A percentile compares a stretch with the other conserved stretches of the same genome.
Conservation (phyloP, 108 stramenopile genomes). For the Ochromonas danica region DNA sequence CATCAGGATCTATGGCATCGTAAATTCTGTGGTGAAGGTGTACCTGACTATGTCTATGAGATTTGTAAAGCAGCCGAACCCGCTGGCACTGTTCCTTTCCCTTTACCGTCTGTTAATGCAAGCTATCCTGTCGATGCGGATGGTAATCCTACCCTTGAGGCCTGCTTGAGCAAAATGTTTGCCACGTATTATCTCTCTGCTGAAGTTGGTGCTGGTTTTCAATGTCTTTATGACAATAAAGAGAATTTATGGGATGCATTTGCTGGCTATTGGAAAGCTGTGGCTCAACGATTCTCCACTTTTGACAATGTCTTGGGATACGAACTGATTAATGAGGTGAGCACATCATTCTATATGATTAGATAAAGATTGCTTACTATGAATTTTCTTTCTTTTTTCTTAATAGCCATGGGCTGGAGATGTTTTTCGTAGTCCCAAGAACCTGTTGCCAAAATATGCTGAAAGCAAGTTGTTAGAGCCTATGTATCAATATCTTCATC, state of each 20-base stretch:
- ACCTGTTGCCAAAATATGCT: not conserved
- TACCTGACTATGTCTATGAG: conserved; percentile 33
- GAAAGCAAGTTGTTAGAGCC: conserved; percentile 34
- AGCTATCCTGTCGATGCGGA: not conserved
- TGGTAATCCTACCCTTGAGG: conserved; percentile 34
- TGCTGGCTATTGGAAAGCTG: conserved; percentile 36
- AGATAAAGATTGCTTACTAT: not conserved
- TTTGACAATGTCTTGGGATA: conserved; percentile 37
- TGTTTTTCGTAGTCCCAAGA: not conserved
- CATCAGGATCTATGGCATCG: conserved; percentile 48
- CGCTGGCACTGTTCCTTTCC: conserved; percentile 12
- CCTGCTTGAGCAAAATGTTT: conserved; percentile 36
- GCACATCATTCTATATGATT: not conserved
- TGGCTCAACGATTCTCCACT: conserved; percentile 4
- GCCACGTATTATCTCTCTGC: not conserved
- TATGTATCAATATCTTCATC: conserved; percentile 35
- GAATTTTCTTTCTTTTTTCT: not conserved
- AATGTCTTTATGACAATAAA: conserved; percentile 29
- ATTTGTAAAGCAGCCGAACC: not conserved
- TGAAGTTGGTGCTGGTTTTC: conserved; percentile 32
- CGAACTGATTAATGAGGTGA: conserved; percentile 41
- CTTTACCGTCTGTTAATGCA: conserved; percentile 30
- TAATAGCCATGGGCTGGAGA: conserved; percentile 35
- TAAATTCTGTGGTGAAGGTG: conserved; percentile 46
- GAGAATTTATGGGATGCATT: conserved; percentile 30